These are phyloP conservation scores for Emergomyces africanus DNA, from an alignment of 2,329 filamentous ascomycete genomes.

Conservation along the genomic window DNA sequence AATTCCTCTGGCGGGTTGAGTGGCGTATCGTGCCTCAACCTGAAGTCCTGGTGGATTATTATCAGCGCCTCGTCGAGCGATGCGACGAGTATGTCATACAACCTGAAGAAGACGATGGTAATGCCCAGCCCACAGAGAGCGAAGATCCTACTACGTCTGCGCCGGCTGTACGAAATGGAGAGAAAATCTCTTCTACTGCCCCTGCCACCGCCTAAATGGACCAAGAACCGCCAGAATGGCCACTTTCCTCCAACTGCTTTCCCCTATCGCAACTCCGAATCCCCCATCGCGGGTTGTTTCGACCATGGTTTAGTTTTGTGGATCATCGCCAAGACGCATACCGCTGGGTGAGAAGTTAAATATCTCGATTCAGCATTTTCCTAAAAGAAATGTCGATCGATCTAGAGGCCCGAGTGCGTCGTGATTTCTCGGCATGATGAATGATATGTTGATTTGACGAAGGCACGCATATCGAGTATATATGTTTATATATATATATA, in stretches of 20 bases:
- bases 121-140: not conserved
- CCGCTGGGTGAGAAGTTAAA: not conserved
- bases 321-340: not conserved
- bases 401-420: not conserved
- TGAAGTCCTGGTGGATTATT: slow-evolving; percentile 87
- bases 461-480: not conserved
- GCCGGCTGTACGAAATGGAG: not conserved
- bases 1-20: slow-evolving; percentile 83
- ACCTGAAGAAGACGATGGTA: slow-evolving; percentile 9
- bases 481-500: not conserved
- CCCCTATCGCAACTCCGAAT: not conserved
- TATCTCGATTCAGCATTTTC: not conserved
- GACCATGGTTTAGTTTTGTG: not conserved
- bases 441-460: not conserved
- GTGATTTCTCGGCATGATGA: not conserved
- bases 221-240: no score
- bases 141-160: not conserved
- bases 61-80: slow-evolving; percentile 66
- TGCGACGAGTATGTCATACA: slow-evolving; percentile 47
- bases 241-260: not conserved
- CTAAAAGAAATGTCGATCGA: not conserved
- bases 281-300: not conserved
- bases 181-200: not conserved
- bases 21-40: slow-evolving; percentile 97
- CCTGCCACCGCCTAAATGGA: not conserved